Conservation (phyloP, 2,329 filamentous ascomycete species). For the Botrytis cinerea region DNA sequence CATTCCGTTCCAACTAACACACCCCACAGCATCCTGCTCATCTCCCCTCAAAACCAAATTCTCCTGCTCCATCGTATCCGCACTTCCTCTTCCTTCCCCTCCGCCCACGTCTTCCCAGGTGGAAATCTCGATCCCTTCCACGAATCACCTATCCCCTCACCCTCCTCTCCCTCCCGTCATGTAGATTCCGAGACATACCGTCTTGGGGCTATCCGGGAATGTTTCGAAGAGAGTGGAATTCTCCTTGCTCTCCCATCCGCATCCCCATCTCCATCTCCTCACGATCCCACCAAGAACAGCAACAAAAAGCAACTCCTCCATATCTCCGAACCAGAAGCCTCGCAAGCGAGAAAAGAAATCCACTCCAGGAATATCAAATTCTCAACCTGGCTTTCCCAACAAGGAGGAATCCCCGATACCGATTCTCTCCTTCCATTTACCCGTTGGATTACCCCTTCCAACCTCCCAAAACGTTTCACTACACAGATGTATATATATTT, state of each 20-base stretch:
- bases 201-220: constrained; percentile 83
- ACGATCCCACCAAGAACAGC: neutral
- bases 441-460: constrained; percentile 82
- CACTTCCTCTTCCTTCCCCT: constrained; percentile 81
- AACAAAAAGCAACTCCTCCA: neutral
- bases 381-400: neutral
- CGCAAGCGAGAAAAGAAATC: constrained; percentile 44
- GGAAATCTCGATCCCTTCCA: constrained; percentile 78
- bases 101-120: constrained; percentile 93
- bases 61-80: constrained; percentile 84
- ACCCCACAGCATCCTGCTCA: constrained; percentile 67
- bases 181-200: constrained; percentile 72
- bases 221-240: constrained; percentile 93
- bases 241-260: constrained; percentile 52
- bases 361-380: neutral
- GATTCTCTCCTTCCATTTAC: constrained; percentile 79
- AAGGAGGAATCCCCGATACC: constrained; percentile 34
- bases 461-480: constrained; percentile 75
- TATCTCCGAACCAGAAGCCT: constrained; percentile 46
- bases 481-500: constrained; percentile 98
- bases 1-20: neutral
- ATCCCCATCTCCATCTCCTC: neutral
- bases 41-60: constrained; percentile 85
- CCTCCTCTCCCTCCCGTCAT: constrained; percentile 59
- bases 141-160: constrained; percentile 61